Conservation (phyloP, 1,139 yeast species). For the Sugiyamaella pinicola region DNA sequence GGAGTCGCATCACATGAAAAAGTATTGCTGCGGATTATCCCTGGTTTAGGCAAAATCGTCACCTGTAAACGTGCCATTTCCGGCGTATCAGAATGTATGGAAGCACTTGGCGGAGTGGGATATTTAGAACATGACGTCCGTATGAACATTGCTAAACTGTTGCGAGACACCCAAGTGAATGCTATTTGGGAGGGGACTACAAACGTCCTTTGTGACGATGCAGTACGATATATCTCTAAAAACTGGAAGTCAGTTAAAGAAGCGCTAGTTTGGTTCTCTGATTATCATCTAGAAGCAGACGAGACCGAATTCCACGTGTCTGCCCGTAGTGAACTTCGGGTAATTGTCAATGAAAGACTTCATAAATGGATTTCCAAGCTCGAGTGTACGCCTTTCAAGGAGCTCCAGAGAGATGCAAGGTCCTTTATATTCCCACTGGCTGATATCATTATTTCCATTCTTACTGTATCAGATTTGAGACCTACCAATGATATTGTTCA, state of each 20-base stretch:
- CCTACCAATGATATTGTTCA: conserved; percentile 11
- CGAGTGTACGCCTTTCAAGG: conserved; percentile 23
- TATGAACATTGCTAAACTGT: conserved; percentile 37
- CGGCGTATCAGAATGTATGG: conserved; percentile 41
- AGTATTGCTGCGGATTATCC: conserved; percentile 34
- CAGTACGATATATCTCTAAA: conserved; percentile 31
- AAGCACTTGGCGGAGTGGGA: conserved; percentile 41
- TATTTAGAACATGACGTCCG: conserved; percentile 39
- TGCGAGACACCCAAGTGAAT: conserved; percentile 40
- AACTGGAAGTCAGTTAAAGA: conserved; percentile 23
- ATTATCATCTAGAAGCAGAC: conserved; percentile 19
- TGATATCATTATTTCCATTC: conserved; percentile 28
- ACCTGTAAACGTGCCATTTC: conserved; percentile 35
- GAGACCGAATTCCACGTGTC: conserved; percentile 16
- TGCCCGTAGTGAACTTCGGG: conserved; percentile 16
- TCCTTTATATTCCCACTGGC: conserved; percentile 32
- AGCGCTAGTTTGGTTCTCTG: conserved; percentile 25
- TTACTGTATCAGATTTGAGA: conserved; percentile 26
- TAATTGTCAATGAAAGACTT: conserved; percentile 14
- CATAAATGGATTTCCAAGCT: conserved; percentile 22
- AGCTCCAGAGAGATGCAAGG: conserved; percentile 29
- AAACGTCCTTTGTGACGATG: conserved; percentile 39
- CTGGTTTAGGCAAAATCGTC: conserved; percentile 38
- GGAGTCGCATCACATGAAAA: conserved; percentile 25
- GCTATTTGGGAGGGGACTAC: conserved; percentile 44